phyloP scores from a whole-genome alignment of 2,329 filamentous ascomycete species.

The Daldinia sp. region DNA sequence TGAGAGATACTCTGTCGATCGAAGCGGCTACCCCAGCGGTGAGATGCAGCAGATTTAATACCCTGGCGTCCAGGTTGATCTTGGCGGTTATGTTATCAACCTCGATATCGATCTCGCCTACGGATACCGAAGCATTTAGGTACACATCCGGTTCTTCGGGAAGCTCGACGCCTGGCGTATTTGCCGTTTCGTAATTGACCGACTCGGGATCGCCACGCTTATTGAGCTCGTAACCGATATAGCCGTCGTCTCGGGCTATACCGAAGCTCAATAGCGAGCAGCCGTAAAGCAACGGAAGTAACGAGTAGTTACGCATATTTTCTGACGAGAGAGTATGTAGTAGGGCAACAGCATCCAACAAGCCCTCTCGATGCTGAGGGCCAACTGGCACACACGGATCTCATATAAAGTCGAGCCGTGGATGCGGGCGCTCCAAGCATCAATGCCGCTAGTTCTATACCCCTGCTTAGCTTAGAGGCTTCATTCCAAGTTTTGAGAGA shows the following conservation, averaged over 20 bases:
- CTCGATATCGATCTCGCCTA: slow-evolving; percentile 62
- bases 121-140: slow-evolving; percentile 58
- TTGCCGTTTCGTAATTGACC: slow-evolving; percentile 61
- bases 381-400: slow-evolving; percentile 24
- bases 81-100: slow-evolving; percentile 68
- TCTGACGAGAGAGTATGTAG: slow-evolving; percentile 31
- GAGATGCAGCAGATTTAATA: slow-evolving; percentile 66
- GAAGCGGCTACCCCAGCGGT: slow-evolving; percentile 67
- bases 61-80: slow-evolving; percentile 67
- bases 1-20: slow-evolving; percentile 63
- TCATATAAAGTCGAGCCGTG: slow-evolving; percentile 32
- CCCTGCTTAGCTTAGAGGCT: slow-evolving; percentile 28
- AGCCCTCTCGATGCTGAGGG: slow-evolving; percentile 3
- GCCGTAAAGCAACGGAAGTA: slow-evolving; percentile 45
- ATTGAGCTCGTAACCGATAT: slow-evolving; percentile 63
- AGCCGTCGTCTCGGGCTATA: slow-evolving; percentile 54
- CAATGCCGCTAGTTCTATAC: neutral
- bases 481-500: slow-evolving; percentile 40
- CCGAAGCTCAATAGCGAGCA: slow-evolving; percentile 44
- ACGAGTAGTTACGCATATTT: slow-evolving; percentile 38
- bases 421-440: slow-evolving; percentile 7
- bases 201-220: slow-evolving; percentile 59
- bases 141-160: slow-evolving; percentile 64
- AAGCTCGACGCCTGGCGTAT: slow-evolving; percentile 48
- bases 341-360: slow-evolving; percentile 22